Percentiles rank a stretch among this genome's conserved stretches.
Conservation (phyloP, 1,139 yeast species). For the Candida gigantensis region DNA sequence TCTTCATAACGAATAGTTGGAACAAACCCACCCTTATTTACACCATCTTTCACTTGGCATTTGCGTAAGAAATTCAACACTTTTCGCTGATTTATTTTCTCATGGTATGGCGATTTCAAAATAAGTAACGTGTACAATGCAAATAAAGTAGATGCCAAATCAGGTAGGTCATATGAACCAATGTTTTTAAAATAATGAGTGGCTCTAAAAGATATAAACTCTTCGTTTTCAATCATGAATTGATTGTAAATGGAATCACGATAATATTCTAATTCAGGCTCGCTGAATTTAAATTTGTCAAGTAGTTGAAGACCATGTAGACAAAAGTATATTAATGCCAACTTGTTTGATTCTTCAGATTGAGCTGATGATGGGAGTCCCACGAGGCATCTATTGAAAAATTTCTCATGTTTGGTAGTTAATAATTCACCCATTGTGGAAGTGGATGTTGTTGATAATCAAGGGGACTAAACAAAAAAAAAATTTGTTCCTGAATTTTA, state of each 20-base stretch:
- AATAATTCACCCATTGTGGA: conserved; percentile 11
- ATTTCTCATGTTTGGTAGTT: conserved; percentile 46
- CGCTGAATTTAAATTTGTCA: conserved; percentile 33
- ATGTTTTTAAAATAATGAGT: conserved; percentile 41
- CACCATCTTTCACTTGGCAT: conserved; percentile 63
- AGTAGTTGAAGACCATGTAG: conserved; percentile 62
- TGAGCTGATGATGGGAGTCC: conserved; percentile 53
- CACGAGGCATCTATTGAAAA: conserved; percentile 51
- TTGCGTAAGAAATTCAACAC: conserved; percentile 50
- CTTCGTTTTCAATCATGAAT: conserved; percentile 43
- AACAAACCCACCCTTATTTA: conserved; percentile 53
- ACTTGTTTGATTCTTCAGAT: conserved; percentile 63
- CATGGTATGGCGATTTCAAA: conserved; percentile 42
- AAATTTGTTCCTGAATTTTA: neutral
- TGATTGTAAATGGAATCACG: conserved; percentile 51
- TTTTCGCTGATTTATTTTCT: conserved; percentile 41
- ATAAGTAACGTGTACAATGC: conserved; percentile 54
- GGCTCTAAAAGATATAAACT: conserved; percentile 52
- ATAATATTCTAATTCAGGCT: conserved; percentile 29
- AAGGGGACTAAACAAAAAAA: neutral
- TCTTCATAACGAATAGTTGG: conserved; percentile 31
- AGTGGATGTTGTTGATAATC: neutral
- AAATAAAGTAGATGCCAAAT: conserved; percentile 68
- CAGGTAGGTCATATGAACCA: conserved; percentile 55
- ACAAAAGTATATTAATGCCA: conserved; percentile 67